Evolutionary conservation across 106 monocot genomes (phyloP), one percentile per base, ranked within the genome.

Genomic region (Acanthochlamys bracteata): DNA sequence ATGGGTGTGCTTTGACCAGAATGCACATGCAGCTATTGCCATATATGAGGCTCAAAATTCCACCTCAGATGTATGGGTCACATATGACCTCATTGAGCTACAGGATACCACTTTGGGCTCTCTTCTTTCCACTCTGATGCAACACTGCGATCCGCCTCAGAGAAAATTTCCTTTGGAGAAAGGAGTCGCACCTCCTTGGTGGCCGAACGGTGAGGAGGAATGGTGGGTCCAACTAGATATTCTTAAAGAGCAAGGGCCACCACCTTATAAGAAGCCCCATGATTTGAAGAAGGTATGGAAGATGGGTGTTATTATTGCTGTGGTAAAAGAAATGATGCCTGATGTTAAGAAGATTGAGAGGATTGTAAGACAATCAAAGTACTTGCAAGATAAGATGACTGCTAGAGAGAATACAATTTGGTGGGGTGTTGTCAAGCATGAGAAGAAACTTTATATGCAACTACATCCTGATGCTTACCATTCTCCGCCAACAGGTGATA

Each of bases 261-360:
- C 71, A 0, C 80, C 80, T 10, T 80, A 80, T 55, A 80, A 75
- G 62, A 80, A 75, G 49, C 80, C 80, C 11, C 80, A 80, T 24
- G 74, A 80, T 42, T 51, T 80, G 45, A 80, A 80, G 59, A 80
- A 80, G 66, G 80, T 51, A 4, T 80, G 80, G 75, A 80, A 80
- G 61, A 71, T 80, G 0, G 43, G 55, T 11, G 75, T 75, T 26
- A 47, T 75, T 42, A 75, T 61, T 26, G 65, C 69, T 1, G 71
- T 80, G 17, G 71, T 80, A 57, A 75, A 66, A 57, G 75, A 80
- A 66, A 71, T 80, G 61, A 55, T 54, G 22, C 80, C 80, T 0
- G 80, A 80, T 17, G 61, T 66, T 14, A 66, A 61, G 11, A 80
- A 71, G 71, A 71, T 80, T 46, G 53, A 61, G 4, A 39, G 66